Evolutionary conservation across 345 rosid species (phyloP).

Genomic region (Ceriops tagal): DNA sequence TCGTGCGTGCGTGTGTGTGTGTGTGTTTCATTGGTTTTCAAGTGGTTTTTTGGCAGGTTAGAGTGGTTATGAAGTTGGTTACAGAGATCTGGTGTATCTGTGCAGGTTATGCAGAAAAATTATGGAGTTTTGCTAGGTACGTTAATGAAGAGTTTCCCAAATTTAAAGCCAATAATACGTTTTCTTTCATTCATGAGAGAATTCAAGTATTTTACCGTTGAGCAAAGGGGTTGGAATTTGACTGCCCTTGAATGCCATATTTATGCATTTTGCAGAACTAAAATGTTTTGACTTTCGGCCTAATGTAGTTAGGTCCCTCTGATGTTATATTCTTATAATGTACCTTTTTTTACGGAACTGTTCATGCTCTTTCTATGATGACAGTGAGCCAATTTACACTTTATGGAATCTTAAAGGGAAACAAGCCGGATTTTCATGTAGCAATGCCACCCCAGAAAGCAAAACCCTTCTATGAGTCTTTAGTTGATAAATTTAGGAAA

Average conservation of each 20-base stretch:
- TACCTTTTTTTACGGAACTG: not conserved
- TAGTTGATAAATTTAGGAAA: constrained; percentile 58
- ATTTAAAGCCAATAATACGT: not conserved
- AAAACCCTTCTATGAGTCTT: constrained; percentile 61
- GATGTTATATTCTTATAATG: not conserved
- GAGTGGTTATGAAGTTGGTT: not conserved
- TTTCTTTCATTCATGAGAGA: not conserved
- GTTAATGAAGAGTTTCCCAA: not conserved
- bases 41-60: constrained; percentile 5
- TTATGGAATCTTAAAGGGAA: constrained; percentile 90
- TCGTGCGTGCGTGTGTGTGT: not conserved
- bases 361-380: constrained; percentile 15
- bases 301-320: not conserved
- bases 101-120: constrained; percentile 82
- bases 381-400: constrained; percentile 91
- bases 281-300: too few relatives aligned
- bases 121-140: constrained; percentile 74
- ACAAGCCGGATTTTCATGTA: constrained; percentile 93
- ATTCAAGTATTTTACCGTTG: not conserved
- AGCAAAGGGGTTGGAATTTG: too few relatives aligned
- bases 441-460: constrained; percentile 92
- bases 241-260: too few relatives aligned
- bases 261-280: too few relatives aligned
- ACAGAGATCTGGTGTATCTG: not conserved
- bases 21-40: not conserved